A percentile compares a stretch with the other conserved stretches of the same genome.
Conservation (phyloP, 305 asterid genomes). For the Stenogyne calaminthoides region DNA sequence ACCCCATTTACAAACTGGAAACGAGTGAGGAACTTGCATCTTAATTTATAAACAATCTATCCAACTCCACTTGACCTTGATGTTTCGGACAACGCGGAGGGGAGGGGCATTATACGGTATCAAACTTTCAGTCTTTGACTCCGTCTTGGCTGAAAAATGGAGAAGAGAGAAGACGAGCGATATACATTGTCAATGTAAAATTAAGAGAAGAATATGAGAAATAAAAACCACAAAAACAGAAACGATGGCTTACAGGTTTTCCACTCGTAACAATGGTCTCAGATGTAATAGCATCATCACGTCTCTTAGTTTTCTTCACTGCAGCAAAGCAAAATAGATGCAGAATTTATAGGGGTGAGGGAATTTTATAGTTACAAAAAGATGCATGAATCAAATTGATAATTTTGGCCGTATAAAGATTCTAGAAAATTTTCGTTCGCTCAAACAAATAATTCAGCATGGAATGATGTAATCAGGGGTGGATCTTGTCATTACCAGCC, state of each 20-base stretch:
- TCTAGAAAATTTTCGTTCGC: neutral
- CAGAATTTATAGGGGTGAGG: conserved; percentile 8
- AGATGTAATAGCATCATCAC: conserved; percentile 38
- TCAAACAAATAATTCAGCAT: conserved; percentile 6
- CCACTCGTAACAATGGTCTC: conserved; percentile 39
- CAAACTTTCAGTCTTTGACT: conserved; percentile 37
- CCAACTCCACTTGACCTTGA: neutral
- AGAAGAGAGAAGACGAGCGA: neutral
- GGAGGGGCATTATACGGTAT: neutral
- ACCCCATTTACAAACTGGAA: neutral
- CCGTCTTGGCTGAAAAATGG: conserved; percentile 29
- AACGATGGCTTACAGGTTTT: conserved; percentile 47
- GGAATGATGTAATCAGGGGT: neutral
- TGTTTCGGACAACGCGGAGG: neutral
- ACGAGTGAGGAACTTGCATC: neutral
- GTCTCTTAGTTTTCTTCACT: conserved; percentile 45
- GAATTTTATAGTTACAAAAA: neutral
- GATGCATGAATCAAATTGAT: neutral
- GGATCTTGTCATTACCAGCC: conserved; percentile 46
- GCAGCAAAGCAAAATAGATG: conserved; percentile 40
- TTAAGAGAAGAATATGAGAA: conserved; percentile 3
- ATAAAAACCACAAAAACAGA: conserved; percentile 15
- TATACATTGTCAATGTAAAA: neutral
- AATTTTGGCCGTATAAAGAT: neutral
- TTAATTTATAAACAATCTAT: neutral